Percentiles rank a stretch among this genome's conserved stretches.
These are phyloP conservation scores for Phaseolus coccineus DNA, from an alignment of 331 rosid species.

Conservation along the genomic window DNA sequence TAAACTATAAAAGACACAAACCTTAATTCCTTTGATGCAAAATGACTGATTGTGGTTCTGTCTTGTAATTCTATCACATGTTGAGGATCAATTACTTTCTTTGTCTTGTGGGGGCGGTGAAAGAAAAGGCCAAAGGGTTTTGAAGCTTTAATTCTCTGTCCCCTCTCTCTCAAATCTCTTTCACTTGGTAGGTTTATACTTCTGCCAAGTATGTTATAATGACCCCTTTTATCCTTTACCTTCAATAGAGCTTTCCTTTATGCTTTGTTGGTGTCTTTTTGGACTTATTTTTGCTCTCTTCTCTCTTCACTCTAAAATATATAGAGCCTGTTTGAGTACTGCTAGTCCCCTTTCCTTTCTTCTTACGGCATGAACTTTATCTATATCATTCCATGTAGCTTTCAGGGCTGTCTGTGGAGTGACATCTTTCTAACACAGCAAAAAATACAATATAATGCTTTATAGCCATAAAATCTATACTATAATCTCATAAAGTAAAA, in stretches of 20 bases:
- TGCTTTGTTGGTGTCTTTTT: conserved; percentile 57
- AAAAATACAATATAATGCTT: not conserved
- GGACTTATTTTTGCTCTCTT: conserved; percentile 39
- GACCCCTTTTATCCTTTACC: conserved; percentile 60
- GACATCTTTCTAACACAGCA: conserved; percentile 31
- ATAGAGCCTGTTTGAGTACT: conserved; percentile 62
- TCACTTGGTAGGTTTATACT: conserved; percentile 57
- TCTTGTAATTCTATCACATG: conserved; percentile 29
- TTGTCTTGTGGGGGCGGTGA: conserved; percentile 30
- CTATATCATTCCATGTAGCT: conserved; percentile 59
- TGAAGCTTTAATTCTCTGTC: conserved; percentile 24
- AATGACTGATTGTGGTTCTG: conserved; percentile 41
- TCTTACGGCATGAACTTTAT: conserved; percentile 75
- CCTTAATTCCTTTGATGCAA: conserved; percentile 44
- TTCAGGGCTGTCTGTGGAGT: conserved; percentile 48
- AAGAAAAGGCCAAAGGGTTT: conserved; percentile 33
- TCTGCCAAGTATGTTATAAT: conserved; percentile 43
- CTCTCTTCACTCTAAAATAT: conserved; percentile 57
- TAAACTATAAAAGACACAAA: conserved; percentile 28
- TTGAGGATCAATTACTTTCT: conserved; percentile 29
- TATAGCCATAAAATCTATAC: not conserved
- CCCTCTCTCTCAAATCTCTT: conserved; percentile 51
- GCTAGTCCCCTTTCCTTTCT: conserved; percentile 74
- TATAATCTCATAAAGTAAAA: conserved; percentile 28
- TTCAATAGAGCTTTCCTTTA: conserved; percentile 54